A percentile compares a stretch with the other conserved stretches of the same genome.
Conservation (phyloP, 495 filamentous ascomycete genomes). For the Talaromyces wortmannii region DNA sequence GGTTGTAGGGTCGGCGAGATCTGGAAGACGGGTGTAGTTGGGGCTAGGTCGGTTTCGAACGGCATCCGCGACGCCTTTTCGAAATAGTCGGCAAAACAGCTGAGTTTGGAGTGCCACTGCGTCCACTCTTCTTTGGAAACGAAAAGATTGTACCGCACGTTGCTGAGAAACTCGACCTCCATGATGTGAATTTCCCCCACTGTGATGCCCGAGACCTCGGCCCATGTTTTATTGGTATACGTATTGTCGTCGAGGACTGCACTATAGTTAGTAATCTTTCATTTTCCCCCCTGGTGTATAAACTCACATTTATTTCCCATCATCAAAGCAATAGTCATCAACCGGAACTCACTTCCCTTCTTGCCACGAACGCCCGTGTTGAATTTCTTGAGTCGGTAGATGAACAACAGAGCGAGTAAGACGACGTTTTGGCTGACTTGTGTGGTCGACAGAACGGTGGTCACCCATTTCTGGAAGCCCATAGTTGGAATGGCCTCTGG, state of each 20-base stretch:
- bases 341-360: slow-evolving; percentile 88
- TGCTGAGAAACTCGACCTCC: slow-evolving; percentile 99
- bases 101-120: slow-evolving; percentile 74
- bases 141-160: slow-evolving; percentile 91
- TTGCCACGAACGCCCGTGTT: slow-evolving; percentile 85
- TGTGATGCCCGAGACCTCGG: slow-evolving; percentile 91
- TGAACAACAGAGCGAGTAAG: slow-evolving; percentile 81
- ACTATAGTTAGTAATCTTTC: slow-evolving; percentile 16
- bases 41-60: slow-evolving; percentile 15
- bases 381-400: slow-evolving; percentile 85
- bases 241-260: slow-evolving; percentile 95
- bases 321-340: slow-evolving; percentile 96
- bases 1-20: slow-evolving; percentile 21
- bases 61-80: slow-evolving; percentile 49
- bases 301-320: slow-evolving; percentile 91
- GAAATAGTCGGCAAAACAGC: slow-evolving; percentile 74
- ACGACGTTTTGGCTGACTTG: slow-evolving; percentile 97
- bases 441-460: slow-evolving; percentile 83
- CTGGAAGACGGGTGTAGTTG: slow-evolving; percentile 15
- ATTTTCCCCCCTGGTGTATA: neutral
- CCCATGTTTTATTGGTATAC: slow-evolving; percentile 99
- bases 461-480: slow-evolving; percentile 91
- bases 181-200: slow-evolving; percentile 97
- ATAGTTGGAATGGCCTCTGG: slow-evolving; percentile 67
- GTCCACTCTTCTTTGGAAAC: slow-evolving; percentile 78